Percentiles rank a stretch among this genome's conserved stretches.
phyloP scores from a whole-genome alignment of 1,284 basidiomycete species.

The Cerioporus squamosus region DNA sequence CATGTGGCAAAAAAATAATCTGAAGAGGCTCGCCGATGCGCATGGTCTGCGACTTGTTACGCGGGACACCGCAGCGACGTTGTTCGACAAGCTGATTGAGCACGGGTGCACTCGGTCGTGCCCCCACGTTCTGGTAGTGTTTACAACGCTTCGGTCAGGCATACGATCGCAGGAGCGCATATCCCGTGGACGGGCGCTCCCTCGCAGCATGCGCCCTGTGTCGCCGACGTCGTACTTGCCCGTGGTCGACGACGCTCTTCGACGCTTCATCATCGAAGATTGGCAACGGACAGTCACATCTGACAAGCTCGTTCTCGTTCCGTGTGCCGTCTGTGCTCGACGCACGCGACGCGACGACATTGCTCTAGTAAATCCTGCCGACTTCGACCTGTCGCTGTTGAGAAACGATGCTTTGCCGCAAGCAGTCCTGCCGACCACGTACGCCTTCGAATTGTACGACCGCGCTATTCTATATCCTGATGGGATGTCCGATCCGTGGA shows the following conservation, averaged over 20 bases:
- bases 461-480: not conserved
- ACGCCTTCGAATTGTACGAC: not conserved
- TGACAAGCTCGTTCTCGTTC: too few relatives aligned
- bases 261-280: not conserved
- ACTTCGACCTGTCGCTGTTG: not conserved
- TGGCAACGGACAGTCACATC: not conserved
- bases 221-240: not conserved
- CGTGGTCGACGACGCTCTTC: not conserved
- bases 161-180: not conserved
- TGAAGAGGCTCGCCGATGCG: slow-evolving; percentile 71
- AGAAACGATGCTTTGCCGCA: not conserved
- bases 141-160: not conserved
- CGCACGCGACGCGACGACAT: not conserved
- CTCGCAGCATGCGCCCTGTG: not conserved
- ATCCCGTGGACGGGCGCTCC: not conserved
- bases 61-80: not conserved
- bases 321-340: not conserved
- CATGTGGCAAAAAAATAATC: slow-evolving; percentile 39
- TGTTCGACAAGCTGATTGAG: not conserved
- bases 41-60: slow-evolving; percentile 50
- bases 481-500: not conserved
- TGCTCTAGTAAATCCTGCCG: too few relatives aligned
- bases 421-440: not conserved
- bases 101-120: not conserved
- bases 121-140: not conserved